These are phyloP conservation scores for Penicillium chermesinum DNA, from an alignment of 495 filamentous ascomycete genomes.

Conservation along the genomic window DNA sequence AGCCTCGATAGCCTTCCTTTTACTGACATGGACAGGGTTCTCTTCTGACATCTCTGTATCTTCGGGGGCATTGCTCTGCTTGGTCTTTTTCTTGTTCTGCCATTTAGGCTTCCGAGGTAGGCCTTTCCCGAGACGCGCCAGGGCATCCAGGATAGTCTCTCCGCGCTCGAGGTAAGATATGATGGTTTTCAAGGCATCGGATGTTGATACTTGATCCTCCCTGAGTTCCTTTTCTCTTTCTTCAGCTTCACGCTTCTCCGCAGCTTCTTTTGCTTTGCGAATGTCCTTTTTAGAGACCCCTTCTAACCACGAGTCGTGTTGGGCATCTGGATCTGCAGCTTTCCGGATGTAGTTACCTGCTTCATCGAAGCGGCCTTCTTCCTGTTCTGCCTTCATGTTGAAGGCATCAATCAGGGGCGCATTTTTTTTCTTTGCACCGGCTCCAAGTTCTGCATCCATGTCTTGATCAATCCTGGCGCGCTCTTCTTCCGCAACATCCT, in stretches of 20 bases:
- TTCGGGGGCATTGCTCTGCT: constrained; percentile 51
- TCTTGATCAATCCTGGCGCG: constrained; percentile 62
- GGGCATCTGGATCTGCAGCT: constrained; percentile 79
- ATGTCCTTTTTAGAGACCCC: constrained; percentile 92
- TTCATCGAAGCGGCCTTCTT: constrained; percentile 89
- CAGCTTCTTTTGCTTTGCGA: constrained; percentile 77
- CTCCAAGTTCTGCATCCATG: constrained; percentile 81
- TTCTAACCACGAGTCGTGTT: constrained; percentile 88
- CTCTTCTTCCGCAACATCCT: constrained; percentile 69
- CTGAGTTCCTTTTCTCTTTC: constrained; percentile 58
- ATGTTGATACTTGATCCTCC: constrained; percentile 69
- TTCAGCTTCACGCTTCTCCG: constrained; percentile 79
- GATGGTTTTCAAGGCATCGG: constrained; percentile 66
- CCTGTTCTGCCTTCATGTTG: constrained; percentile 85
- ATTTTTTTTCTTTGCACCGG: constrained; percentile 84
- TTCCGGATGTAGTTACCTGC: constrained; percentile 89
- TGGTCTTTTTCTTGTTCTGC: constrained; percentile 54
- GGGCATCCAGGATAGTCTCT: constrained; percentile 84
- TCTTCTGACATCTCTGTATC: constrained; percentile 68
- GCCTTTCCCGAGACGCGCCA: constrained; percentile 72
- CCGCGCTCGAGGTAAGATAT: constrained; percentile 71
- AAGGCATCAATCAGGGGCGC: constrained; percentile 96
- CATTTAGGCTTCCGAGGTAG: constrained; percentile 56
- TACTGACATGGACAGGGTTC: constrained; percentile 63
- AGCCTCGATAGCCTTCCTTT: constrained; percentile 67